A percentile compares a stretch with the other conserved stretches of the same genome.
phyloP scores from a whole-genome alignment of 2,329 filamentous ascomycete genomes.

The Juglanconis oblonga region DNA sequence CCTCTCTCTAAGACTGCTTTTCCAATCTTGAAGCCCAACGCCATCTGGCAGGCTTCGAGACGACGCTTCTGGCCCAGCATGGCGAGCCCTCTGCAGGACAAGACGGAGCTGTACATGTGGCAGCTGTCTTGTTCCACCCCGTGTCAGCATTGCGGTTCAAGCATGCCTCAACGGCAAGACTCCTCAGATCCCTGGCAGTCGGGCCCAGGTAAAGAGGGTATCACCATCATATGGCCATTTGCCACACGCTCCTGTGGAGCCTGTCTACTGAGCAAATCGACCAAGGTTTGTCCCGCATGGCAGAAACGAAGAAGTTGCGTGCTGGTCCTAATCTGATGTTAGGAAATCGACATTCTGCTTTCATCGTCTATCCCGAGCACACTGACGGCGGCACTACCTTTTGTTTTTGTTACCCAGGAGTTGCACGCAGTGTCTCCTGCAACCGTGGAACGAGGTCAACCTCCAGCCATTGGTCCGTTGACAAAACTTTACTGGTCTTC shows the following conservation, averaged over 20 bases:
- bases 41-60: constrained; percentile 69
- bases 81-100: constrained; percentile 63
- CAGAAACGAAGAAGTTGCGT: neutral
- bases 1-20: constrained; percentile 35
- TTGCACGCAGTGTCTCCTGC: constrained; percentile 58
- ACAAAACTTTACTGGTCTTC: constrained; percentile 64
- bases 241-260: constrained; percentile 61
- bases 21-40: constrained; percentile 51
- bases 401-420: constrained; percentile 61
- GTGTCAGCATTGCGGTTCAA: constrained; percentile 65
- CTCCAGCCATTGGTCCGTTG: constrained; percentile 47
- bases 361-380: constrained; percentile 58
- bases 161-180: constrained; percentile 22
- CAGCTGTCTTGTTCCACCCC: constrained; percentile 57
- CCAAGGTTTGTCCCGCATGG: constrained; percentile 55
- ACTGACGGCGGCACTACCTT: constrained; percentile 67
- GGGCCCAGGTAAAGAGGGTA: constrained; percentile 59
- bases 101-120: constrained; percentile 75
- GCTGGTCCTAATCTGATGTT: constrained; percentile 22
- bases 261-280: constrained; percentile 59
- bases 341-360: constrained; percentile 70
- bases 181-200: constrained; percentile 48
- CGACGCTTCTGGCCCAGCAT: constrained; percentile 63
- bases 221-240: constrained; percentile 71
- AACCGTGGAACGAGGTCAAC: constrained; percentile 48